Conservation (phyloP, 768 basidiomycete genomes). For the Suillus variegatus region DNA sequence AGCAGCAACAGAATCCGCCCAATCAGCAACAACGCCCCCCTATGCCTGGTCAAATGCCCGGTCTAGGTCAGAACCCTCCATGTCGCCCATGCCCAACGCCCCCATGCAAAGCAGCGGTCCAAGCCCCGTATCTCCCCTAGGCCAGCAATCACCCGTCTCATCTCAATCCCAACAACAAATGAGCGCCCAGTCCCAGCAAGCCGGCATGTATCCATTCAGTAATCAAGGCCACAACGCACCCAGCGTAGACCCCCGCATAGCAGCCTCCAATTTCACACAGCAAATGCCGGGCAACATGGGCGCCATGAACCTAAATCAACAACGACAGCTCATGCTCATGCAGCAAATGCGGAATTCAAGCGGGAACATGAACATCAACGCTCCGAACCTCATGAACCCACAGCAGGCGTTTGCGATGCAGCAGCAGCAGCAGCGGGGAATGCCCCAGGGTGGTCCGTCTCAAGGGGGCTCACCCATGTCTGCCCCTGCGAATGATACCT, state of each 20-base stretch:
- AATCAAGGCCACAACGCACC: slow-evolving; percentile 23
- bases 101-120: slow-evolving; percentile 26
- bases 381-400: slow-evolving; percentile 35
- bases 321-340: slow-evolving; percentile 48
- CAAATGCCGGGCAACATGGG: slow-evolving; percentile 32
- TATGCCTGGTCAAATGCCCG: slow-evolving; percentile 27
- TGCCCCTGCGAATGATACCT: slow-evolving; percentile 39
- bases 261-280: slow-evolving; percentile 25
- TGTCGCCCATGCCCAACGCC: slow-evolving; percentile 27
- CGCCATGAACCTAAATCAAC: slow-evolving; percentile 37
- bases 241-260: slow-evolving; percentile 34
- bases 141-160: slow-evolving; percentile 30
- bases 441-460: slow-evolving; percentile 43
- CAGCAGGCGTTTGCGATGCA: slow-evolving; percentile 39
- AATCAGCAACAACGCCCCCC: slow-evolving; percentile 29
- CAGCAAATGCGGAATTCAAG: slow-evolving; percentile 33
- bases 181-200: slow-evolving; percentile 30
- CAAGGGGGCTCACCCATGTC: slow-evolving; percentile 46
- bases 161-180: slow-evolving; percentile 31
- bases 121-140: slow-evolving; percentile 31
- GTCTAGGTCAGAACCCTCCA: slow-evolving; percentile 30
- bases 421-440: slow-evolving; percentile 31
- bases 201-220: slow-evolving; percentile 31
- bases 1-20: slow-evolving; percentile 30
- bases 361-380: slow-evolving; percentile 27